A percentile compares a stretch with the other conserved stretches of the same genome.
Evolutionary conservation across 1,139 yeast genomes (phyloP).

Genomic region (Taiozyma sp.): DNA sequence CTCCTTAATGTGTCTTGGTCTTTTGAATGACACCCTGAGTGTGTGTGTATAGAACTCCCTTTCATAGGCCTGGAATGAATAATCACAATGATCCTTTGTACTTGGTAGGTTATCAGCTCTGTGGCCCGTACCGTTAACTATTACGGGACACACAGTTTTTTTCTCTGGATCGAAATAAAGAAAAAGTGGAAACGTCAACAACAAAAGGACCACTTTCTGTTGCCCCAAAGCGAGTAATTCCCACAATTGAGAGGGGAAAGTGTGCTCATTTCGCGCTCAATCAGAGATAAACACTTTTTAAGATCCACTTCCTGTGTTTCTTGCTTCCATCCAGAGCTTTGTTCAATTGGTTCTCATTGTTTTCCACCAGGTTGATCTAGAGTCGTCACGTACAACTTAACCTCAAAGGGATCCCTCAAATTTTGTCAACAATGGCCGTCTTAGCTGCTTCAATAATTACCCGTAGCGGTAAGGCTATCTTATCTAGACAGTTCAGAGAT

Average conservation of each 20-base stretch:
- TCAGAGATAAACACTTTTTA: background rate
- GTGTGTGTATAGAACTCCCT: background rate
- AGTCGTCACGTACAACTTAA: background rate
- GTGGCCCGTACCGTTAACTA: background rate
- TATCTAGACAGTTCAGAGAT: conserved; percentile 91
- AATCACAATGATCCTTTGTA: background rate
- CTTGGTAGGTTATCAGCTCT: background rate
- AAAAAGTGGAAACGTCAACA: conserved; percentile 17
- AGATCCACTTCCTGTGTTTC: background rate
- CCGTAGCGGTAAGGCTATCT: conserved; percentile 88
- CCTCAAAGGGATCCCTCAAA: background rate
- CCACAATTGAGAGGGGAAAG: background rate
- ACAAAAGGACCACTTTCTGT: conserved; percentile 2
- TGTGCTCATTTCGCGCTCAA: background rate
- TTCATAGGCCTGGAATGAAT: background rate
- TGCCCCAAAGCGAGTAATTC: background rate
- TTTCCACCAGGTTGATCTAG: background rate
- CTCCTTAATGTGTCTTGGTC: background rate
- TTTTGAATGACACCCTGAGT: background rate
- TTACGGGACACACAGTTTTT: background rate
- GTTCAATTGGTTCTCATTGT: background rate
- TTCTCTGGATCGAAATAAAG: background rate
- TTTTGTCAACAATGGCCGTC: conserved; percentile 44
- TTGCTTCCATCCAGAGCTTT: background rate
- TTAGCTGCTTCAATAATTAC: conserved; percentile 95